Base-by-base conservation (phyloP, 2,329 filamentous ascomycete genomes). In the Xylaria arbuscula region DNA sequence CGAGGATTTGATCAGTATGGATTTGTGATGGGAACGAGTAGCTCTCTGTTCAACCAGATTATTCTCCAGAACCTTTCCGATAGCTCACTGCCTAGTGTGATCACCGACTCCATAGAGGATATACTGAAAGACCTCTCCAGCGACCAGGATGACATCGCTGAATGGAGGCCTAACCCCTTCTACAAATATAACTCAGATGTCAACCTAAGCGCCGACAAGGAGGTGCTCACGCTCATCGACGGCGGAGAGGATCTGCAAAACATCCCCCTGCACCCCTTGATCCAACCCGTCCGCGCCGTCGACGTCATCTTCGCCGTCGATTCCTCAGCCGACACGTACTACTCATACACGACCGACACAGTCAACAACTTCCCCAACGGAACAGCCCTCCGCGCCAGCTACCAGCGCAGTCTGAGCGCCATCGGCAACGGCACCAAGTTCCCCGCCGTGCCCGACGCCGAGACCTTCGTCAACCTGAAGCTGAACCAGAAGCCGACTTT, bases 231-330 rank as follows among this genome's bases (percentile, higher is more conserved):
- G 1, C 84, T 96, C 6, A 92, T 94, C 6, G 93, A 96, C 73
- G 93, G 93, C 42, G 92, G 93, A 10, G 87, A 92, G 74, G 92
- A 95, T 78, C 77, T 88, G 1, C 91, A 97, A 75, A 96, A 96
- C 77, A 89, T 96, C 50, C 93, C 93, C 1, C 81, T 95, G 0
- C 88, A 93, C 76, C 93, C 93, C 0, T 85, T 95, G 7, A 92
- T 94, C 70, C 90, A 94, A 74, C 90, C 91, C 0, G 76, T 82
- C n/a, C 90, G 93, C 50, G 76, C 85, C 17, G 88, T 96, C 45
- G 93, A 96, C 76, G 90, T 94, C 40, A 91, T 96, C 76, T 94
- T 95, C 76, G 92, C 93, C 1, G 83, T 94, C 51, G 93, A 96
- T 77, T 89, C 89, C 3, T 93, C 91, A 1, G 92, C 92, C 1